Base-by-base conservation (phyloP, 176 grass and related monocot genomes). In the Saccharum spontaneum region DNA sequence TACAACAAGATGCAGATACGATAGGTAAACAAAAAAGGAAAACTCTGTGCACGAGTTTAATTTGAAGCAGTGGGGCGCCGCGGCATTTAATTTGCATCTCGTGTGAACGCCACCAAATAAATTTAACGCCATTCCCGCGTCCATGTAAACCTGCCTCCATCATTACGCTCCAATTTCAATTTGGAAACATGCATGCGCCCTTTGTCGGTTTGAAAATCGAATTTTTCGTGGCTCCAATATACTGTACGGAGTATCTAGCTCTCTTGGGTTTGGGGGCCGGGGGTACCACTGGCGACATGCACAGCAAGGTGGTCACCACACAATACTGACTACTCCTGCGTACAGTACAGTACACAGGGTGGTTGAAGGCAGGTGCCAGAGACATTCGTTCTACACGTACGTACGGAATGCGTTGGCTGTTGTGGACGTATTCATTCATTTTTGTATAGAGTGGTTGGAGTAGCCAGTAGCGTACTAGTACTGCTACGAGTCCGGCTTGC, bases 171-270 rank as follows among this genome's bases (percentile, higher is more conserved):
- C 37, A 38, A 38, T 37, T 22, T 2, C 9, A 8, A 7, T 77
- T 78, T 85, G 10, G 20, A 22, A 57, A 59, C 34, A 0, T n/a
- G 22, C 69, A 46, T 8, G 20, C 11, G 31, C 37, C 7, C 44
- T 11, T 20, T 16, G 34, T 38, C 40, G 70, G 11, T 23, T 62
- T 67, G 7, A 63, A 69, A 79, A 62, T 79, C 22, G 11, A 86
- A 79, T 72, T 72, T 6, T 7, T 37, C 30, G 64, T 79, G 67
- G 76, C 76, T 86, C 84, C 74, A 52, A 52, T 50, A 28, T 28
- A 28, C 28, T 28, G 28, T 28, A 28, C 28, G 28, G 28, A 52
- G 2, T 17, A 50, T 5, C 16, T 45, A 13, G 2, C 11, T 45
- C 44, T 45, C 44, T 45, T 45, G 44, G 44, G 44, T 11, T 12